Conservation (phyloP, 75 land plant genomes). For the Selaginella moellendorffii region DNA sequence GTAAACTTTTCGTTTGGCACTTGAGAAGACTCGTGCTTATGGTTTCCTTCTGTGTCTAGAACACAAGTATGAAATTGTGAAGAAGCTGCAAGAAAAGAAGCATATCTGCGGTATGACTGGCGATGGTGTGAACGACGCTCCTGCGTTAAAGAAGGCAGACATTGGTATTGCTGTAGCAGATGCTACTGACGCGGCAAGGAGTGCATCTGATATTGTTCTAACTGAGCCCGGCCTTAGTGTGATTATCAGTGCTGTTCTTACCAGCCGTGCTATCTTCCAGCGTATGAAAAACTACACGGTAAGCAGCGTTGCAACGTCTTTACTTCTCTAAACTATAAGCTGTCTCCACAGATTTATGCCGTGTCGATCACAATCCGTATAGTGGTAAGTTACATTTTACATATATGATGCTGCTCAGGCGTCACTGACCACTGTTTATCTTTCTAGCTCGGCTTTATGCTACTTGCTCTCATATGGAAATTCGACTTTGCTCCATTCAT, state of each 20-base stretch:
- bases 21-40: too few relatives aligned
- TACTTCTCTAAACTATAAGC: not conserved
- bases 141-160: conserved; percentile 18
- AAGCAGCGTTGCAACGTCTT: not conserved
- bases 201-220: conserved; percentile 83
- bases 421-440: not conserved
- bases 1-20: conserved; percentile 14
- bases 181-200: conserved; percentile 44
- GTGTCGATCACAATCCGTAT: conserved; percentile 88
- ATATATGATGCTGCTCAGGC: not conserved
- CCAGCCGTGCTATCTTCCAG: conserved; percentile 80
- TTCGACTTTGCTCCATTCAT: conserved; percentile 70
- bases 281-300: conserved; percentile 93
- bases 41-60: not conserved
- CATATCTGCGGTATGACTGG: conserved; percentile 17
- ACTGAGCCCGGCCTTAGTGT: conserved; percentile 91
- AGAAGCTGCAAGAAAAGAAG: conserved; percentile 1
- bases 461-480: conserved; percentile 53
- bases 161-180: conserved; percentile 13
- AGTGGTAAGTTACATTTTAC: conserved; percentile 31
- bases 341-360: conserved; percentile 51
- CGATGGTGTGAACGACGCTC: conserved; percentile 21
- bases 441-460: conserved; percentile 45
- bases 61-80: not conserved
- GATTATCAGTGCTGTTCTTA: conserved; percentile 69